A percentile compares a stretch with the other conserved stretches of the same genome.
Evolutionary conservation across 768 basidiomycete species (phyloP).

Genomic region (Pisolithus tinctorius): DNA sequence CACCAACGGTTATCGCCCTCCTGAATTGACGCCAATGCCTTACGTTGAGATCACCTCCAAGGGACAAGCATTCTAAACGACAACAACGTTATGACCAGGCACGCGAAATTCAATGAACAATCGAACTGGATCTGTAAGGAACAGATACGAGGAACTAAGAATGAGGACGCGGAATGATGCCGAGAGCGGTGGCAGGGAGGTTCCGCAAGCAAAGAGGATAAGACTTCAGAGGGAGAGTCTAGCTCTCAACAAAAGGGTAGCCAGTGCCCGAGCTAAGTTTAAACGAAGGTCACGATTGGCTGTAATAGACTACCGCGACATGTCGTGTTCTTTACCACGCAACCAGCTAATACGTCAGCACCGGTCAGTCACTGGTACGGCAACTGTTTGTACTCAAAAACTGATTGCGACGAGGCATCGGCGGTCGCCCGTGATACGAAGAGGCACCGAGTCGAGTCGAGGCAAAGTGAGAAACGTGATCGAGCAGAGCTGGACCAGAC

Average conservation of each 20-base stretch:
- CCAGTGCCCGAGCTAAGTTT: slow-evolving; percentile 12
- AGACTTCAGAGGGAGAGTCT: slow-evolving; percentile 40
- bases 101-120: slow-evolving; percentile 70
- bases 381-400: no score
- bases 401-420: no score
- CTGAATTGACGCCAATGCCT: slow-evolving; percentile 83
- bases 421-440: no score
- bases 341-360: no score
- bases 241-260: slow-evolving; percentile 25
- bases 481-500: no score
- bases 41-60: slow-evolving; percentile 52
- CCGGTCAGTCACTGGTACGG: no score
- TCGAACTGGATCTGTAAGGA: slow-evolving; percentile 41
- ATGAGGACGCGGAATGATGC: slow-evolving; percentile 22
- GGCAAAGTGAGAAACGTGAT: no score
- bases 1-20: slow-evolving; percentile 57
- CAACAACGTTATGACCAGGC: slow-evolving; percentile 67
- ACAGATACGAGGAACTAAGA: slow-evolving; percentile 80
- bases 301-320: neutral
- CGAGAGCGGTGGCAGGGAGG: slow-evolving; percentile 24
- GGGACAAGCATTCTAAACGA: slow-evolving; percentile 37
- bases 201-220: slow-evolving; percentile 30
- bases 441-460: no score
- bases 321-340: no score
- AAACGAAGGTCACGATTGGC: neutral